Evolutionary conservation across 2,329 filamentous ascomycete genomes (phyloP).

Genomic region (Penicillium sp.): DNA sequence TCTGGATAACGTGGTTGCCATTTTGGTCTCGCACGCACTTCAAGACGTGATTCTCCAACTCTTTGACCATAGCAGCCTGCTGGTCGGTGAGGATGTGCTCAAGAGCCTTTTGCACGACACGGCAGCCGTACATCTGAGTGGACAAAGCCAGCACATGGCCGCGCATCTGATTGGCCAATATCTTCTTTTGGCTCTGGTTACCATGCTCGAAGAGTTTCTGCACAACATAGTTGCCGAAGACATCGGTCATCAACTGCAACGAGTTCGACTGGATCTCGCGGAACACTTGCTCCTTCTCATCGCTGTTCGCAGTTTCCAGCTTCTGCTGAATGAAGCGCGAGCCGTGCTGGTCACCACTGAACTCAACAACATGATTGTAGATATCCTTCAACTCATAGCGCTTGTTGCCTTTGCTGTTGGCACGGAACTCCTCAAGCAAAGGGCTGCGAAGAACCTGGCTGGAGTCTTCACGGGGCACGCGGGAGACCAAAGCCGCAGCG

Average conservation of each 20-base stretch:
- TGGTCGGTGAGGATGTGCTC: constrained; percentile 92
- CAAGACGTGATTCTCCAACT: constrained; percentile 75
- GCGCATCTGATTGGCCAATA: constrained; percentile 83
- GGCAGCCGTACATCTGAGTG: constrained; percentile 86
- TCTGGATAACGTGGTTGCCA: constrained; percentile 96
- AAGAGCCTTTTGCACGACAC: constrained; percentile 94
- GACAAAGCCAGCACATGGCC: constrained; percentile 79
- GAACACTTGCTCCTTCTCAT: constrained; percentile 92
- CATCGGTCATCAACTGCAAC: constrained; percentile 88
- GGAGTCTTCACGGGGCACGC: constrained; percentile 58
- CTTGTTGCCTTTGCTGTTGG: constrained; percentile 69
- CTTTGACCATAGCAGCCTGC: constrained; percentile 78
- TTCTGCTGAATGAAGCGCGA: constrained; percentile 95
- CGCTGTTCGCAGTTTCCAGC: constrained; percentile 87
- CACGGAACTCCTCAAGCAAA: constrained; percentile 77
- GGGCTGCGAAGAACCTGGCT: constrained; percentile 67
- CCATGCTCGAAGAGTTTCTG: constrained; percentile 98
- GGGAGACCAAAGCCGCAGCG: constrained; percentile 40
- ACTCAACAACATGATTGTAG: constrained; percentile 84
- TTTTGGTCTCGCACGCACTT: constrained; percentile 83
- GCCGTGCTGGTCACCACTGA: constrained; percentile 92
- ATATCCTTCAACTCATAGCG: constrained; percentile 88
- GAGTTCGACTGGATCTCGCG: constrained; percentile 81
- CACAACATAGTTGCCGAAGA: constrained; percentile 98
- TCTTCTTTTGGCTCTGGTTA: constrained; percentile 88